Percentiles rank a stretch among this genome's conserved stretches.
Evolutionary conservation across 208 protist genomes (phyloP).

Genomic region (Trypanosoma mega): DNA sequence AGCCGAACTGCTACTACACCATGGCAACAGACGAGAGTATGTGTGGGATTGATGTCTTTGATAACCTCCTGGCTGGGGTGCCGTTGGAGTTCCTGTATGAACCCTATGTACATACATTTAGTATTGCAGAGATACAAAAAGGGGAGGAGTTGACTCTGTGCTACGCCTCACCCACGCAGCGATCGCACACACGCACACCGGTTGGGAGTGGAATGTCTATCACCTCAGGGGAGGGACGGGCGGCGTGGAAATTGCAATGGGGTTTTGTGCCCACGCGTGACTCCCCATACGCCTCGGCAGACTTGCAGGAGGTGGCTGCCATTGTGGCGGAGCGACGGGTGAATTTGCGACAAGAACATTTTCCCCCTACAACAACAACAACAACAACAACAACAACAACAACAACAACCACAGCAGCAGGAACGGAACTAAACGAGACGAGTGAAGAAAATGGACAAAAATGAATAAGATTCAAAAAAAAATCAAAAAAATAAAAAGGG

Average conservation of each 20-base stretch:
- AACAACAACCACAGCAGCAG: no score
- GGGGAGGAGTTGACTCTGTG: slow-evolving; percentile 78
- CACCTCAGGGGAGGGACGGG: slow-evolving; percentile 48
- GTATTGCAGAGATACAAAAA: slow-evolving; percentile 57
- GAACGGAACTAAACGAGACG: no score
- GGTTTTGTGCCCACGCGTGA: slow-evolving; percentile 72
- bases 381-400: no score
- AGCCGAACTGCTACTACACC: slow-evolving; percentile 83
- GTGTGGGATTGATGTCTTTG: slow-evolving; percentile 76
- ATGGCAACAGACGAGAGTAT: slow-evolving; percentile 61
- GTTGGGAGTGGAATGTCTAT: slow-evolving; percentile 29
- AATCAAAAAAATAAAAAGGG: slow-evolving; percentile 10
- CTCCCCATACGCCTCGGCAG: slow-evolving; percentile 54
- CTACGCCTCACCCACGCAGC: slow-evolving; percentile 52
- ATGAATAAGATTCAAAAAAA: slow-evolving; percentile 6
- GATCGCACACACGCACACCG: no score
- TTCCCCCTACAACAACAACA: no score
- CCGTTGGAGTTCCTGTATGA: slow-evolving; percentile 54
- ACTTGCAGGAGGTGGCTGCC: slow-evolving; percentile 65
- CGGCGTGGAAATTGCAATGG: slow-evolving; percentile 74
- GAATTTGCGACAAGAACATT: slow-evolving; percentile 35
- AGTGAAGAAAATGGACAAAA: background rate
- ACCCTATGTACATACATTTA: slow-evolving; percentile 78
- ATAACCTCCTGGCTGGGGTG: slow-evolving; percentile 88
- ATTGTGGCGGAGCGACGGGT: slow-evolving; percentile 79